Evolutionary conservation across 2,329 filamentous ascomycete genomes (phyloP).

Genomic region (Exserohilum rostratum): DNA sequence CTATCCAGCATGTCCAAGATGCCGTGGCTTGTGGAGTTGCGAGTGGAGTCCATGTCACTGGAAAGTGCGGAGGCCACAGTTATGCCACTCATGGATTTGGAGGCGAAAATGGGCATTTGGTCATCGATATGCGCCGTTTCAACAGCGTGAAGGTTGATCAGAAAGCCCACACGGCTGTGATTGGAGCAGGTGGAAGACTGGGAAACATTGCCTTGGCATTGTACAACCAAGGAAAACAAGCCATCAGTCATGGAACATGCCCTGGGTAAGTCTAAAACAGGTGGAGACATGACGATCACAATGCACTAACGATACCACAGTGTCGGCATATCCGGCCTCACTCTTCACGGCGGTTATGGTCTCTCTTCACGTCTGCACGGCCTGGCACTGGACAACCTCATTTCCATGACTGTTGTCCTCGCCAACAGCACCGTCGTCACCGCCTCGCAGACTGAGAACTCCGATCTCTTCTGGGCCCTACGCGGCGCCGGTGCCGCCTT

Average conservation of each 20-base stretch:
- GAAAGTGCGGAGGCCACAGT: conserved; percentile 67
- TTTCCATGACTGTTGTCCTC: conserved; percentile 40
- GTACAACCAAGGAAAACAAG: conserved; percentile 43
- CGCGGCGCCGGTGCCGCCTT: conserved; percentile 50
- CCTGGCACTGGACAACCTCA: conserved; percentile 33
- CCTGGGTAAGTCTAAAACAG: conserved; percentile 55
- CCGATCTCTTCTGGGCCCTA: conserved; percentile 51
- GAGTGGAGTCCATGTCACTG: conserved; percentile 59
- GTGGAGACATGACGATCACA: neutral
- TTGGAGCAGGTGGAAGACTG: conserved; percentile 57
- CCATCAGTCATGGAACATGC: conserved; percentile 58
- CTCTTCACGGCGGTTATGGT: conserved; percentile 38
- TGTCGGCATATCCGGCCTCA: conserved; percentile 37
- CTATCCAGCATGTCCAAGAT: conserved; percentile 58
- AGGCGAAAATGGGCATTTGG: conserved; percentile 54
- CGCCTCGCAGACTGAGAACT: conserved; percentile 40
- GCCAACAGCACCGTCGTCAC: conserved; percentile 44
- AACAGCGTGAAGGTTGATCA: conserved; percentile 51
- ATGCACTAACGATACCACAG: conserved; percentile 12
- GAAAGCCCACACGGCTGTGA: conserved; percentile 48
- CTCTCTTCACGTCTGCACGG: conserved; percentile 32
- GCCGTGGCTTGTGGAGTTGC: conserved; percentile 62
- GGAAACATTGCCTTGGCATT: conserved; percentile 39
- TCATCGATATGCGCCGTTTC: conserved; percentile 55
- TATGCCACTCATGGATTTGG: conserved; percentile 59